Conservation (phyloP, 495 filamentous ascomycete species). For the Chlorociboria aeruginascens region DNA sequence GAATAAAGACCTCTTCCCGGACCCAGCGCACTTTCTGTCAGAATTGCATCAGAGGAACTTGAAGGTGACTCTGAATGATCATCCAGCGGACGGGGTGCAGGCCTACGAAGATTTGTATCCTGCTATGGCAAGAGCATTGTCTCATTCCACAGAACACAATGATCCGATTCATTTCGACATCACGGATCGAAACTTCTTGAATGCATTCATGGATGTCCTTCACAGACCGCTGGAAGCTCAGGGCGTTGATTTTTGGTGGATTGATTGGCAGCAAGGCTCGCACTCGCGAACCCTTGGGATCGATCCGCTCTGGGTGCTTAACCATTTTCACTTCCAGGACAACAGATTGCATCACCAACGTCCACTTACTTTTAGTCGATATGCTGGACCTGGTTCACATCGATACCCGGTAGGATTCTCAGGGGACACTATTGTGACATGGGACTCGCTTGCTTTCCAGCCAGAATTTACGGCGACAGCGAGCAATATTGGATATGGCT, state of each 20-base stretch:
- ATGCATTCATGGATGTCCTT: slow-evolving; percentile 45
- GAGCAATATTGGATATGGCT: slow-evolving; percentile 52
- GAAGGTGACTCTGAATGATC: slow-evolving; percentile 42
- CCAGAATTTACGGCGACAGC: slow-evolving; percentile 51
- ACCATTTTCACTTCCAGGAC: slow-evolving; percentile 48
- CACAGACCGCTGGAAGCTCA: slow-evolving; percentile 36
- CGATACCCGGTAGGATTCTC: slow-evolving; percentile 52
- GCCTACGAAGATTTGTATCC: slow-evolving; percentile 39
- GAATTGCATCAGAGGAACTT: slow-evolving; percentile 33
- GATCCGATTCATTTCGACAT: slow-evolving; percentile 43
- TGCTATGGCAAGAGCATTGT: slow-evolving; percentile 34
- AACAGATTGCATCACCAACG: slow-evolving; percentile 22
- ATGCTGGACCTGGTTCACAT: slow-evolving; percentile 45
- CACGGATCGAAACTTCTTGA: slow-evolving; percentile 35
- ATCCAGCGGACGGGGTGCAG: slow-evolving; percentile 42
- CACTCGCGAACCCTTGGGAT: slow-evolving; percentile 38
- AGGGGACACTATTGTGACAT: slow-evolving; percentile 42
- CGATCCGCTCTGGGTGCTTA: slow-evolving; percentile 51
- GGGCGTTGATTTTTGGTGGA: slow-evolving; percentile 48
- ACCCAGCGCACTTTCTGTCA: slow-evolving; percentile 31
- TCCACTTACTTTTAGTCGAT: slow-evolving; percentile 34
- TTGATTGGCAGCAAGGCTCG: slow-evolving; percentile 51
- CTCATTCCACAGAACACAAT: slow-evolving; percentile 29
- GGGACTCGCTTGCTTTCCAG: slow-evolving; percentile 45
- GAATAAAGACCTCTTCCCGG: slow-evolving; percentile 42